Base-by-base conservation (phyloP, 768 basidiomycete species). In the Boletus speciosus region DNA sequence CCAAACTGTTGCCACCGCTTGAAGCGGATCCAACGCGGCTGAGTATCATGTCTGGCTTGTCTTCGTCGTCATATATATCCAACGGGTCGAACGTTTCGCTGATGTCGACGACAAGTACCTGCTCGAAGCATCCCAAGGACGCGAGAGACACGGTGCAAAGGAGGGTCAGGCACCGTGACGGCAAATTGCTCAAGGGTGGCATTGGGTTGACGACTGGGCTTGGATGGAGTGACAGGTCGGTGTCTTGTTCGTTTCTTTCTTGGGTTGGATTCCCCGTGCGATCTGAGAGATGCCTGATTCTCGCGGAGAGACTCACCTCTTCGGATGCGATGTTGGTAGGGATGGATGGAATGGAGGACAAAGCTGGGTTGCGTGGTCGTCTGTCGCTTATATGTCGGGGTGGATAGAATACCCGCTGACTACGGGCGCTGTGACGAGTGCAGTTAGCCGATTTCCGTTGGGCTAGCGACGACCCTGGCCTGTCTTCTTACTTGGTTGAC, bases 151-250 rank as follows among this genome's bases (percentile, higher is more conserved):
- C 84, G 0, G 76, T 75, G 0, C 76, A 71, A 61, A 71, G 85
- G 36, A 71, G 83, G 32, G 76, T 77, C 1, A 72, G 86, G 27
- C 86, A 87, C 66, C 78, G 84, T 3, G 85, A 88, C 60, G 85
- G 84, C 0, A 71, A 68, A 34, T 53, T 81, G 16, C 69, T 88
- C 51, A 67, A 73, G 45, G 86, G 84, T 1, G 86, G 86, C 2
- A 77, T 87, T 49, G 86, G 86, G 2, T 64, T 88, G 50, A 88
- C 86, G 5, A 88, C 86, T 8, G 86, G 86, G 6, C 68, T 88
- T 14, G 86, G 86, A 1, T 88, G 86, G 86, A 86, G 84, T 60
- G 86, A 88, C 60, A 85, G 84, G 82, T 85, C 35, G 14, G 77
- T 69, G 36, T 49, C 38, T 49, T 51, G 3, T 38, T 41, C 37